Base-by-base conservation (phyloP, 2,329 filamentous ascomycete genomes). In the Ophiostoma australiae region DNA sequence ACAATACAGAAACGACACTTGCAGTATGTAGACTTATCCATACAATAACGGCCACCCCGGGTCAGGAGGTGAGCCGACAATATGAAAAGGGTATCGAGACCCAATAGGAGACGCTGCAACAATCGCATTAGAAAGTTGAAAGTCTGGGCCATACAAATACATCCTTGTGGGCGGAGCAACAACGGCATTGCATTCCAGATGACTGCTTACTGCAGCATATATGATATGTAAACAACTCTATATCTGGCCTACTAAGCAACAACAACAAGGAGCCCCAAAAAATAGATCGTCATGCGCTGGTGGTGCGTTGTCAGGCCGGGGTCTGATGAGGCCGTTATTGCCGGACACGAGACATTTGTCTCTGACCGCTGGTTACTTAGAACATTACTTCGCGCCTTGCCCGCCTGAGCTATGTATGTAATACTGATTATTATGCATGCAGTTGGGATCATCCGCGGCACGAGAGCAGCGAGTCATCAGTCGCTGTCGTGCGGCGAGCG, bases 241-340 rank as follows among this genome's bases (percentile, higher is more conserved):
- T 48, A 48, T 20, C 17, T 48, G 44, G 17, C 44, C 44, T 48
- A 48, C 17, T 48, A 48, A 48, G 44, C 17, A 39, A 3, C 15
- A 48, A 3, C 17, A 48, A n/a, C 44, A 48, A 48, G 20, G 20
- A 48, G 44, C 15, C n/a, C 8, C 39, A 13, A 39, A 6, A 37
- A 35, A 6, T 23, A 6, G 61, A 37, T 65, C 61, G 52, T 58
- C 52, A 58, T 65, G 35, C 58, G 58, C 20, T 39, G 55, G 8
- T 66, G 63, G 63, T 66, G 63, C 63, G 63, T 66, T 66, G 63
- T 66, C 63, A 66, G 33, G 23, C 20, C 33, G 10, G 33, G 63
- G 33, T 20, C 37, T 13, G 3, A 66, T 35, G 63, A 8, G 20
- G 63, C 63, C 63, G 63, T 66, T 35, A 20, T 23, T 66, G 63